Percentiles rank a stretch among this genome's conserved stretches.
These are phyloP conservation scores for Suillus variegatus DNA, from an alignment of 768 basidiomycete genomes.

Conservation along the genomic window DNA sequence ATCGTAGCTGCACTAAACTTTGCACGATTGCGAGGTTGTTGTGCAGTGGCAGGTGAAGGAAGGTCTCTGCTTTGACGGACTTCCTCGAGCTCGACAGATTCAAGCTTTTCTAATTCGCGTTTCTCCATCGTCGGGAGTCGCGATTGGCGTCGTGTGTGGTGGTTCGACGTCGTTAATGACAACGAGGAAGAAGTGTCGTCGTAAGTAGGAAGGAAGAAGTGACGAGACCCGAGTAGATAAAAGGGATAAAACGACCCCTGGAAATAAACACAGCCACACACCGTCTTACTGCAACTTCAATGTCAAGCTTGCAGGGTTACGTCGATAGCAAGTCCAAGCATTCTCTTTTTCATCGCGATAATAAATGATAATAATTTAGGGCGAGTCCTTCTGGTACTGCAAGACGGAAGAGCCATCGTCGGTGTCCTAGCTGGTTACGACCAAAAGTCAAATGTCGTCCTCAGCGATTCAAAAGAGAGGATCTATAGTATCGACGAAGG, in stretches of 20 bases:
- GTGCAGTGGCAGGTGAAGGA: constrained; percentile 38
- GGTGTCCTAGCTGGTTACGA: constrained; percentile 92
- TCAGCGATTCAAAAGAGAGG: constrained; percentile 92
- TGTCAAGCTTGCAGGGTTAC: constrained; percentile 92
- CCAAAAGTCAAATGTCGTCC: constrained; percentile 94
- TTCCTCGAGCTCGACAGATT: constrained; percentile 10
- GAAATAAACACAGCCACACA: constrained; percentile 8
- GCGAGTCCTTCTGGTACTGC: constrained; percentile 90
- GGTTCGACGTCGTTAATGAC: neutral
- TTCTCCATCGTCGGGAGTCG: neutral
- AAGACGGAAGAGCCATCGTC: constrained; percentile 94
- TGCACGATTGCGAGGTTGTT: constrained; percentile 42
- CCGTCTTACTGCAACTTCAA: constrained; percentile 32
- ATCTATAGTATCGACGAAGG: constrained; percentile 90
- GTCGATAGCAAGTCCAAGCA: constrained; percentile 67
- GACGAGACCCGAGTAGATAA: neutral
- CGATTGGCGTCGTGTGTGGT: neutral
- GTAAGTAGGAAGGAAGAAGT: neutral
- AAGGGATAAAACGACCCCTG: neutral
- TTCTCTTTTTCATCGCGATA: neutral
- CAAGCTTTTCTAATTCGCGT: neutral
- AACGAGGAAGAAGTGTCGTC: neutral
- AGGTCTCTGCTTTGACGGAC: constrained; percentile 10
- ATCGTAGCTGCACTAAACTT: constrained; percentile 67
- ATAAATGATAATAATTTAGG: constrained; percentile 42